phyloP scores from a whole-genome alignment of 345 rosid species.

The Populus simonii region DNA sequence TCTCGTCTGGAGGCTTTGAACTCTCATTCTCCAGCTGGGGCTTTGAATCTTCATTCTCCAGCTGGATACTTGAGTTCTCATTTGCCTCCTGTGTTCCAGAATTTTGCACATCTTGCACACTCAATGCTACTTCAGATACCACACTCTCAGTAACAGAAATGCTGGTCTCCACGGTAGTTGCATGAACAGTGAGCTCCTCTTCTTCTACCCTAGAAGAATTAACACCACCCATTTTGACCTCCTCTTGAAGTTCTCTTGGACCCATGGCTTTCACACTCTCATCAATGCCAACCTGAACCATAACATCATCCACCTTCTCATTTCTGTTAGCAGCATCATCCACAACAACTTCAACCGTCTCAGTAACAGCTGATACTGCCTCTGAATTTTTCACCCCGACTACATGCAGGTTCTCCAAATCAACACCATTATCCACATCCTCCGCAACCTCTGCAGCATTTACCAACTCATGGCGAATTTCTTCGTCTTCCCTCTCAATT shows the following conservation, averaged over 20 bases:
- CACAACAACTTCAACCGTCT: conserved; percentile 16
- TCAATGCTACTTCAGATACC: conserved; percentile 30
- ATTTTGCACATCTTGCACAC: conserved; percentile 33
- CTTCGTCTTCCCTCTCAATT: conserved; percentile 49
- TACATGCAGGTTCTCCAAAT: conserved; percentile 18
- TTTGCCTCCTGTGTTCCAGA: conserved; percentile 23
- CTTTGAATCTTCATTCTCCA: conserved; percentile 41
- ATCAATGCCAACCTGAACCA: conserved; percentile 42
- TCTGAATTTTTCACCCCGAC: conserved; percentile 19
- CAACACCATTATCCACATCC: conserved; percentile 34
- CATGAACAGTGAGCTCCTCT: conserved; percentile 22
- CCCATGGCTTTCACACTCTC: conserved; percentile 30
- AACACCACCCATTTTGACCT: conserved; percentile 6
- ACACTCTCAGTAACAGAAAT: conserved; percentile 25
- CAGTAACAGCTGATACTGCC: conserved; percentile 24
- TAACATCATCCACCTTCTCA: conserved; percentile 39
- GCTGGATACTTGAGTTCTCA: conserved; percentile 31
- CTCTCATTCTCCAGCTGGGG: conserved; percentile 39
- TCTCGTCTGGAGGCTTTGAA: conserved; percentile 43
- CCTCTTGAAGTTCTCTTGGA: conserved; percentile 21
- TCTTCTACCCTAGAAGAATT: conserved; percentile 24
- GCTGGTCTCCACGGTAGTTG: conserved; percentile 22
- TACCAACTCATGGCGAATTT: conserved; percentile 53
- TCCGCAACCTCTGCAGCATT: conserved; percentile 12
- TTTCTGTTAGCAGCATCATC: conserved; percentile 14